Base-by-base conservation (phyloP, 257 asterid genomes). In the Ajuga chamaepitys region DNA sequence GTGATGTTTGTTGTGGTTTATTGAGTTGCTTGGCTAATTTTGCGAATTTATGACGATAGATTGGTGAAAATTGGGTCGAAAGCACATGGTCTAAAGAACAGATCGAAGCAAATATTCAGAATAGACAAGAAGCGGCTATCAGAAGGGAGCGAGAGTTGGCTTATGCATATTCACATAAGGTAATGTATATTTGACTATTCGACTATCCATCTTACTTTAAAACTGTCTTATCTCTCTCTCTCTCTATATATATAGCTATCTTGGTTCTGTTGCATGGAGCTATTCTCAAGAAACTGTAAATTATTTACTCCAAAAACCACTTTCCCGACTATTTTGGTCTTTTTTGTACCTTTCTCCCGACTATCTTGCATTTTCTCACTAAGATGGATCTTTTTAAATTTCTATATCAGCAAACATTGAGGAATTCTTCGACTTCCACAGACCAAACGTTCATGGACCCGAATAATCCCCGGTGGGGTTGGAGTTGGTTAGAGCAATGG, bases 401-500 rank as follows among this genome's bases (percentile, higher is more conserved):
- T 54, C 4, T 61, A 11, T 21, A 25, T 52, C 77, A 85, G 86
- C 83, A 78, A 73, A 74, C 85, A 38, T 62, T 79, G 78, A 88
- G 76, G 76, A 79, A 64, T 62, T 48, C 81, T 10, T 64, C 85
- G 4, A 75, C 62, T 45, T 41, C 86, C 13, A 35, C 76, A 40
- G 78, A 71, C 67, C 84, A 75, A 20, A 73, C 86, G 38, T 78
- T 78, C 68, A 78, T 84, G 88, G 89, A 91, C 59, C 79, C 86
- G 20, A 77, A 71, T 40, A 84, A 86, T 74, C 96, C 93, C 24
- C 78, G 78, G 11, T 82, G 95, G 96, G 98, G 96, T 5, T 91
- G 97, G 97, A 88, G 86, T 66, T 91, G 95, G 97, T 62, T 88
- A 56, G 96, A 88, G 70, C 75, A 85, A 34, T 88, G 96, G 96